Conservation (phyloP, 352 stramenopile genomes). For the Albugo candida region DNA sequence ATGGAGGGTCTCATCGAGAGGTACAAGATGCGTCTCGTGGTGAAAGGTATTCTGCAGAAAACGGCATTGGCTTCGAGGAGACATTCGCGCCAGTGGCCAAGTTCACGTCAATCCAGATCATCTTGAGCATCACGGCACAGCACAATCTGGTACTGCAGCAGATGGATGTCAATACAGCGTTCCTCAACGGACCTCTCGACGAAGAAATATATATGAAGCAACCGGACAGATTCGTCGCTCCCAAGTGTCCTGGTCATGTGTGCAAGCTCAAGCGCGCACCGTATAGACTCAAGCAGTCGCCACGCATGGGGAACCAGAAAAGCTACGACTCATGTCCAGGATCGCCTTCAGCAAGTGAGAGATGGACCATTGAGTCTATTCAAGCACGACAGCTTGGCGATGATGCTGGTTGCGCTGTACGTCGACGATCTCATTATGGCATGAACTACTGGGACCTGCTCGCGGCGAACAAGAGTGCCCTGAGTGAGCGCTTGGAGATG, state of each 20-base stretch:
- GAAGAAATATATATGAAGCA: slow-evolving; percentile 9
- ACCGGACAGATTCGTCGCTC: slow-evolving; percentile 1
- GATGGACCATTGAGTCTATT: background rate
- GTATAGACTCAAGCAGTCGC: background rate
- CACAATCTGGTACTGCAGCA: slow-evolving; percentile 7
- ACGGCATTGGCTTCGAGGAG: background rate
- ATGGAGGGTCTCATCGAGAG: background rate
- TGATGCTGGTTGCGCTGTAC: too few species aligned
- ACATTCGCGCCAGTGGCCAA: background rate
- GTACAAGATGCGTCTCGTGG: background rate
- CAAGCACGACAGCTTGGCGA: too few species aligned
- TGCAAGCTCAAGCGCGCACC: too few species aligned
- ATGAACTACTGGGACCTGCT: too few species aligned
- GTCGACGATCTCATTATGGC: too few species aligned
- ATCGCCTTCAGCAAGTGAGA: background rate
- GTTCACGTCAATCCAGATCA: background rate
- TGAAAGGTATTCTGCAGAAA: background rate
- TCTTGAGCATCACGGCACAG: slow-evolving; percentile 1
- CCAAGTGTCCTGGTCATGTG: background rate
- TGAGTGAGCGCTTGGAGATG: too few species aligned
- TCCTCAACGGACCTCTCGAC: slow-evolving; percentile 9
- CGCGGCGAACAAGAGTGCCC: too few species aligned
- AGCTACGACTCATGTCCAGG: background rate
- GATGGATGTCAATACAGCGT: slow-evolving; percentile 11
- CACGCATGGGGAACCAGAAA: background rate